Evolutionary conservation across 2,329 filamentous ascomycete species (phyloP).

Genomic region (Colletotrichum gloeosporioides): DNA sequence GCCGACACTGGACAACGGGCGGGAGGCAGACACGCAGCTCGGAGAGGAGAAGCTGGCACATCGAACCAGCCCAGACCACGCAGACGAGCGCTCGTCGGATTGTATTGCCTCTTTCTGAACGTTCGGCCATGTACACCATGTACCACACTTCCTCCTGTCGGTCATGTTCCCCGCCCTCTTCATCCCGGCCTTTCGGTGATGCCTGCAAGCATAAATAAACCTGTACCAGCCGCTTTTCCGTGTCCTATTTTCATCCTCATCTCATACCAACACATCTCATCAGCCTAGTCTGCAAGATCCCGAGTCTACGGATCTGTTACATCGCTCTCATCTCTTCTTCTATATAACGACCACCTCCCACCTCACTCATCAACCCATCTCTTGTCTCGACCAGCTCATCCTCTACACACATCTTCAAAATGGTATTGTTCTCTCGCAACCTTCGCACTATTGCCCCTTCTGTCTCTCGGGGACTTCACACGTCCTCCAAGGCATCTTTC

Average conservation of each 20-base stretch:
- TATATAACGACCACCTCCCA: constrained; percentile 13
- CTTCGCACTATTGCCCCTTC: constrained; percentile 28
- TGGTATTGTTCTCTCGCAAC: constrained; percentile 36
- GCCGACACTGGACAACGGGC: neutral
- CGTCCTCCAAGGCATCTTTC: constrained; percentile 27
- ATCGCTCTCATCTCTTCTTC: neutral
- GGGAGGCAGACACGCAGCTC: neutral
- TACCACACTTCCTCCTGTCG: neutral
- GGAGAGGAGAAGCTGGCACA: neutral
- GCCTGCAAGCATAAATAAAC: constrained; percentile 19
- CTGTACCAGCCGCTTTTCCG: neutral
- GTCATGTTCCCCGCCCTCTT: constrained; percentile 2
- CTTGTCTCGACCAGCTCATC: neutral
- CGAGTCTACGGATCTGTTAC: neutral
- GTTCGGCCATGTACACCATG: neutral
- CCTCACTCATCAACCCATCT: neutral
- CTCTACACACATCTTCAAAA: constrained; percentile 23
- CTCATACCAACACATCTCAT: constrained; percentile 7
- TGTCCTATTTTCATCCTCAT: neutral
- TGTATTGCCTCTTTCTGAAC: constrained; percentile 15
- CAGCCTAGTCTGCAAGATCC: constrained; percentile 1
- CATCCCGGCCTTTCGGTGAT: constrained; percentile 1
- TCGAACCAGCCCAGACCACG: neutral
- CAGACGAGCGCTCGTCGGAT: constrained; percentile 6
- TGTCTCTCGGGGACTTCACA: constrained; percentile 29